Evolutionary conservation across 164 flowering plant genomes (phyloP), one percentile per base, ranked within the genome.

Genomic region (Cinnamomum micranthum): DNA sequence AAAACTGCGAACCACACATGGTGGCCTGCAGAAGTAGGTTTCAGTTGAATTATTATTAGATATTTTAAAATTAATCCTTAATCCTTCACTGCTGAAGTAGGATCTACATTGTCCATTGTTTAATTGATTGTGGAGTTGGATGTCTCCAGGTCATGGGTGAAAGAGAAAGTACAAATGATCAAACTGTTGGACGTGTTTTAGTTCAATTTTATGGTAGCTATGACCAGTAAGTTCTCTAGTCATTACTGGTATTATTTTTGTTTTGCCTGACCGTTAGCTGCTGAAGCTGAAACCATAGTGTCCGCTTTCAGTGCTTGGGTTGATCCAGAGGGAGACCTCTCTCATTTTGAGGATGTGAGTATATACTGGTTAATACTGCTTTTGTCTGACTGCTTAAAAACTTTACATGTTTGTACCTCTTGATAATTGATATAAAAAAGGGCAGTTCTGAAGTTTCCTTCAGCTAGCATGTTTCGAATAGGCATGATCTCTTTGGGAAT

Each of bases 291-390:
- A 69, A 64, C 0, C 41, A 4, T 20, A 50, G 9, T 33, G n/a
- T 70, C 68, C n/a, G 27, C 76, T 79, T 81, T 55, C 82, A 81
- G 86, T 77, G 83, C 79, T 73, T 83, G 85, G 84, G 76, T 83
- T 75, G 76, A 81, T 79, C 83, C 82, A 59, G 84, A 60, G 6
- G 66, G 50, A 63, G 79, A 77, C 71, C 71, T 83, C 69, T 81
- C 86, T 59, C 76, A 41, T 27, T 73, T 81, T 79, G 81, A 81
- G 69, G 77, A 83, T 71, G 85, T 83, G 50, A 79, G 82, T 69
- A 71, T 33, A 60, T 51, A 77, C 47, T 15, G 14, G 68, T 69
- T 68, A 55, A 4, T 7, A 3, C 41, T 24, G 2, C 33, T 14
- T 27, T 15, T 31, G 22, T 55, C 23, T 19, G 41, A 27, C 59